Base-by-base conservation (phyloP, 805 yeast species). In the Tetrapisispora iriomotensis region DNA sequence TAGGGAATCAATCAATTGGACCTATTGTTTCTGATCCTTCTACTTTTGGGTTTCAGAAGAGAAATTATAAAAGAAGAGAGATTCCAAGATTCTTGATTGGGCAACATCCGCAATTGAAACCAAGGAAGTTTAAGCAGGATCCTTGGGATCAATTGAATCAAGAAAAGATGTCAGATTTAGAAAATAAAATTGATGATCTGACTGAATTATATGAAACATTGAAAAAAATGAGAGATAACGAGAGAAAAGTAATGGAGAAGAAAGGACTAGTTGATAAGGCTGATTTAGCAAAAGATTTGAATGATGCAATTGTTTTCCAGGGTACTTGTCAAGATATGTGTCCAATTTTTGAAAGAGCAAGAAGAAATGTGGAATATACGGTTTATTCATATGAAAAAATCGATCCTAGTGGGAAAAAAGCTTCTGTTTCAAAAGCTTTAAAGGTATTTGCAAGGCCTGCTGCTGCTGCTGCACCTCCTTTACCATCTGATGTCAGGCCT, bases 401-500 rank as follows among this genome's bases (percentile, higher is more conserved):
- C 44, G 74, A 78, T 2, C 43, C 43, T 1, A 64, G 64, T 0
- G 68, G 75, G 3, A 75, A 75, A 4, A 70, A 65, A 45, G 80
- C 86, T 6, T 70, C 84, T 0, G 58, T 73, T 22, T 53, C 53
- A 0, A 65, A 68, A 33, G 95, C 96, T 0, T 74, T 92, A 6
- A 92, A 92, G 61, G 94, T 95, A 1, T 92, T 92, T 56, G 82
- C 94, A 18, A 70, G 99, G 50, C 96, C 99, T 0, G 95, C 95
- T 14, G 96, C 97, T 0, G 98, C 97, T 6, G 96, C 92, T 50
- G 95, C 96, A 1, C 97, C 96, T 2, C 94, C 97, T 3, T 65
- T 92, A 42, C 99, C 98, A 0, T 86, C 96, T 1, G 98, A 92
- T 58, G 99, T 92, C 3, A 70, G 99, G 44, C 95, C 98, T 1